phyloP scores from a whole-genome alignment of 2,329 filamentous ascomycete species.

The Aspergillus neoniger region DNA sequence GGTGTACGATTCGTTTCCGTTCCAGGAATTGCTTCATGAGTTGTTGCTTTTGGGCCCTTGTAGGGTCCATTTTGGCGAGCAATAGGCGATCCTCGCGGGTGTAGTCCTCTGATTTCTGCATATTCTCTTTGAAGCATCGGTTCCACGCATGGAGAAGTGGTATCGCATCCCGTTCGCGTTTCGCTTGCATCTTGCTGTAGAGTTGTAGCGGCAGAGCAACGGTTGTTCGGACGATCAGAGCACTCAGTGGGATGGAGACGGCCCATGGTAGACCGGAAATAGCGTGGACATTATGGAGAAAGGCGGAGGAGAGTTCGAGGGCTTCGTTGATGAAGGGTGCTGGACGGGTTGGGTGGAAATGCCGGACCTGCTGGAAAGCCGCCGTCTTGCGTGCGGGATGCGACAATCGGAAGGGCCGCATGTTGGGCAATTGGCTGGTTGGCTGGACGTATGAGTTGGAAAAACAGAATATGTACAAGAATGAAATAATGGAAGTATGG shows the following conservation, averaged over 20 bases:
- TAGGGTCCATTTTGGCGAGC: conserved; percentile 13
- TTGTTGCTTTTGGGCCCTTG: conserved; percentile 14
- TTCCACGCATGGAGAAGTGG: conserved; percentile 47
- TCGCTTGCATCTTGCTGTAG: conserved; percentile 42
- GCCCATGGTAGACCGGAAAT: conserved; percentile 56
- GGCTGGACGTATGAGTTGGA: not conserved
- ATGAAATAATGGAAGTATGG: not conserved
- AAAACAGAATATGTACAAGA: not conserved
- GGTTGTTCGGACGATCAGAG: conserved; percentile 52
- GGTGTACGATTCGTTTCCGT: conserved; percentile 33
- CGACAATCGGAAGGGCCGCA: conserved; percentile 19
- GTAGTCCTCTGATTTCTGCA: conserved; percentile 10
- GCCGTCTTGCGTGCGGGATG: conserved; percentile 12
- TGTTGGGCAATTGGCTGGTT: not conserved
- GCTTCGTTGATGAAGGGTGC: conserved; percentile 46
- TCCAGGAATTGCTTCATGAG: conserved; percentile 24
- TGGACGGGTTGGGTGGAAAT: conserved; percentile 54
- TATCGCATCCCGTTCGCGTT: conserved; percentile 44
- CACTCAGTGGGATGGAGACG: conserved; percentile 56
- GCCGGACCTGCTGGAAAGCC: conserved; percentile 36
- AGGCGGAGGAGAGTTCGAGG: conserved; percentile 47
- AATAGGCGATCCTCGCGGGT: conserved; percentile 8
- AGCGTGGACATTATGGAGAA: conserved; percentile 55
- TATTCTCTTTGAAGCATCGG: conserved; percentile 9
- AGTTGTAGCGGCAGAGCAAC: conserved; percentile 53